Conservation (phyloP, 805 yeast species). For the Blastobotrys robertii region DNA sequence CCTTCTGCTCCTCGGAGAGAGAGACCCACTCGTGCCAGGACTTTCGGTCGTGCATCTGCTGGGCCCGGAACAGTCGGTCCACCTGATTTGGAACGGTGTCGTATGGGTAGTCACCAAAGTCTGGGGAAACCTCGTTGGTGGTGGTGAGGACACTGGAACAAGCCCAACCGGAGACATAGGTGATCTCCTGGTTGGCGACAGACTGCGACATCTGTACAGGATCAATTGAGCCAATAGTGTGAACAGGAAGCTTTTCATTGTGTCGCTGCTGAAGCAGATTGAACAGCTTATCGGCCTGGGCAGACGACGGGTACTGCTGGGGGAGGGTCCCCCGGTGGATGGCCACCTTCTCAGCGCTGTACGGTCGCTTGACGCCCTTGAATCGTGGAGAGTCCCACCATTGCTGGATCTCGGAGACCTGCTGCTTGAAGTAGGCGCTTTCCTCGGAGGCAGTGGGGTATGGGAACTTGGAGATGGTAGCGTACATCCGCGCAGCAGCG, state of each 20-base stretch:
- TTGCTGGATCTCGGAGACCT: conserved; percentile 31
- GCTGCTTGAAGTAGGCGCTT: conserved; percentile 23
- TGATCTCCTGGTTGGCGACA: conserved; percentile 42
- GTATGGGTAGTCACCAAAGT: conserved; percentile 61
- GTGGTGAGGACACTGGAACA: conserved; percentile 47
- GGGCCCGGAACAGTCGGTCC: conserved; percentile 49
- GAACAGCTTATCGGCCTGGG: conserved; percentile 45
- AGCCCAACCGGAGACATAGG: conserved; percentile 56
- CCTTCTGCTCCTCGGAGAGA: conserved; percentile 19
- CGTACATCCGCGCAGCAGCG: conserved; percentile 4
- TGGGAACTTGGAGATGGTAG: conserved; percentile 27
- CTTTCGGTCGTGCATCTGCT: conserved; percentile 46
- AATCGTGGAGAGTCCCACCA: conserved; percentile 46
- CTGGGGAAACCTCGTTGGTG: conserved; percentile 56
- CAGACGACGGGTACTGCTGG: conserved; percentile 35
- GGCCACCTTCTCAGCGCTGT: conserved; percentile 44
- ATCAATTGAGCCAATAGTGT: conserved; percentile 52
- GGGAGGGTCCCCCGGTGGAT: conserved; percentile 42
- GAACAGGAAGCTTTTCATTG: conserved; percentile 37
- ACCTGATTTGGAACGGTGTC: conserved; percentile 63
- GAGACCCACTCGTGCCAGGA: conserved; percentile 34
- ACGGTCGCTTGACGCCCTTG: conserved; percentile 40
- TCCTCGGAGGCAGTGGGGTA: conserved; percentile 29
- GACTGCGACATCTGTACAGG: conserved; percentile 55
- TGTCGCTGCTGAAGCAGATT: conserved; percentile 34